phyloP scores from a whole-genome alignment of 176 grass and related monocot genomes.

The Panicum miliaceum region DNA sequence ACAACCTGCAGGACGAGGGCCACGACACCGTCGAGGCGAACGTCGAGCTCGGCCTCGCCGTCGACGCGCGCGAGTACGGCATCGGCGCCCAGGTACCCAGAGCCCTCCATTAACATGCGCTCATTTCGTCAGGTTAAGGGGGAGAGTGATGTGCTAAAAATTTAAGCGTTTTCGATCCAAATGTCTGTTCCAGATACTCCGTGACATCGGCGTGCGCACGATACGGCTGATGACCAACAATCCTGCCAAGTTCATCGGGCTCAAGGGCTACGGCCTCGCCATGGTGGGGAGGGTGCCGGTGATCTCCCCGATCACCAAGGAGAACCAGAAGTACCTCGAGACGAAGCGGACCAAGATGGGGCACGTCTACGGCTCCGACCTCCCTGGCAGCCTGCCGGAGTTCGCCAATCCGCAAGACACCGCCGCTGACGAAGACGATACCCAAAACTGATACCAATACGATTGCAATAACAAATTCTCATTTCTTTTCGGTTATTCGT shows the following conservation, averaged over 20 bases:
- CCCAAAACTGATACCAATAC: slow-evolving; percentile 32
- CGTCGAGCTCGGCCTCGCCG: slow-evolving; percentile 85
- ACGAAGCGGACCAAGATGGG: slow-evolving; percentile 95
- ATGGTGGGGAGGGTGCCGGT: slow-evolving; percentile 86
- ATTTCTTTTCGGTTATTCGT: background rate
- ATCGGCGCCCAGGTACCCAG: slow-evolving; percentile 82
- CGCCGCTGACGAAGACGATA: slow-evolving; percentile 14
- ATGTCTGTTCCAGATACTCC: slow-evolving; percentile 54
- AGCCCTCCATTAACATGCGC: background rate
- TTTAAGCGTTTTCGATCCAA: background rate
- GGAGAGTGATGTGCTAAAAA: background rate
- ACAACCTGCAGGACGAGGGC: slow-evolving; percentile 90
- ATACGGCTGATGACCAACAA: slow-evolving; percentile 98
- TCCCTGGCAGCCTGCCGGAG: slow-evolving; percentile 60
- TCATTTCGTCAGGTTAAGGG: background rate
- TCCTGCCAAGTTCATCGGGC: slow-evolving; percentile 88
- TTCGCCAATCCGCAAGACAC: slow-evolving; percentile 47
- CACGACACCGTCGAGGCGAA: slow-evolving; percentile 93
- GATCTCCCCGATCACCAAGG: slow-evolving; percentile 82
- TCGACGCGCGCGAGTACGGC: slow-evolving; percentile 92
- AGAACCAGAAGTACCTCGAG: slow-evolving; percentile 95
- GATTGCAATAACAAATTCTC: background rate
- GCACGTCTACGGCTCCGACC: slow-evolving; percentile 93
- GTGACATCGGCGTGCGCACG: slow-evolving; percentile 84
- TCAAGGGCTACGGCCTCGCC: slow-evolving; percentile 92